Evolutionary conservation across 1,139 yeast genomes (phyloP).

Genomic region (Zhuliangozyma parablackwelliae): DNA sequence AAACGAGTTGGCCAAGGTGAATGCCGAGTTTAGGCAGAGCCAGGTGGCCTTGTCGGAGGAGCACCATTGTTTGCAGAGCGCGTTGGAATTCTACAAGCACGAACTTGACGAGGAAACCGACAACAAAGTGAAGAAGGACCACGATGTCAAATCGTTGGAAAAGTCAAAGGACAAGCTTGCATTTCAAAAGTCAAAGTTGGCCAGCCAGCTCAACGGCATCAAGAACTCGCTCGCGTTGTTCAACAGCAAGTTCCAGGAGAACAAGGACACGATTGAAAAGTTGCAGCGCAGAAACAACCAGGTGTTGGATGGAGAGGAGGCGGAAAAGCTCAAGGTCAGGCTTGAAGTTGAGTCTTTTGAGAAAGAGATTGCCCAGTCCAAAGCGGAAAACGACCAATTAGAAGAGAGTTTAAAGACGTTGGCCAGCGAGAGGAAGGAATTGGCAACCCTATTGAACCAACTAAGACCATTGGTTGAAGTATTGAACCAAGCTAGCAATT

Average conservation of each 20-base stretch:
- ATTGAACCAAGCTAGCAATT: slow-evolving; percentile 17
- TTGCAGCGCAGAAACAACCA: slow-evolving; percentile 22
- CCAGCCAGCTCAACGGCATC: slow-evolving; percentile 21
- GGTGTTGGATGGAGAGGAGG: slow-evolving; percentile 16
- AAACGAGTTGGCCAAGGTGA: slow-evolving; percentile 23
- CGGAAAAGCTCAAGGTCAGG: slow-evolving; percentile 16
- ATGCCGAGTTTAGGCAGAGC: slow-evolving; percentile 21
- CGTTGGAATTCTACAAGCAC: slow-evolving; percentile 16
- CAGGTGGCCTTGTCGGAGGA: slow-evolving; percentile 20
- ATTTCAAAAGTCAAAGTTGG: slow-evolving; percentile 29
- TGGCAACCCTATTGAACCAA: slow-evolving; percentile 13
- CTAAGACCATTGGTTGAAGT: slow-evolving; percentile 27
- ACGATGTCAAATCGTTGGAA: slow-evolving; percentile 31
- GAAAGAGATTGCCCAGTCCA: slow-evolving; percentile 8
- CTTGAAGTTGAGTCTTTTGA: slow-evolving; percentile 12
- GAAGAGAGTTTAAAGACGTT: slow-evolving; percentile 23
- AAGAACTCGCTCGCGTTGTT: slow-evolving; percentile 16
- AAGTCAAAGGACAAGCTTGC: slow-evolving; percentile 23
- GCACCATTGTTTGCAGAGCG: slow-evolving; percentile 17
- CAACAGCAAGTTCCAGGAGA: slow-evolving; percentile 19
- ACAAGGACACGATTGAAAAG: slow-evolving; percentile 20
- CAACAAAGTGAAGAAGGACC: slow-evolving; percentile 25
- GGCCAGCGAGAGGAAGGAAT: slow-evolving; percentile 24
- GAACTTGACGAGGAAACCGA: slow-evolving; percentile 34
- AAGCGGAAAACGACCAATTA: slow-evolving; percentile 16